Evolutionary conservation across 768 basidiomycete genomes (phyloP).

Genomic region (Lanmaoa rubissima): DNA sequence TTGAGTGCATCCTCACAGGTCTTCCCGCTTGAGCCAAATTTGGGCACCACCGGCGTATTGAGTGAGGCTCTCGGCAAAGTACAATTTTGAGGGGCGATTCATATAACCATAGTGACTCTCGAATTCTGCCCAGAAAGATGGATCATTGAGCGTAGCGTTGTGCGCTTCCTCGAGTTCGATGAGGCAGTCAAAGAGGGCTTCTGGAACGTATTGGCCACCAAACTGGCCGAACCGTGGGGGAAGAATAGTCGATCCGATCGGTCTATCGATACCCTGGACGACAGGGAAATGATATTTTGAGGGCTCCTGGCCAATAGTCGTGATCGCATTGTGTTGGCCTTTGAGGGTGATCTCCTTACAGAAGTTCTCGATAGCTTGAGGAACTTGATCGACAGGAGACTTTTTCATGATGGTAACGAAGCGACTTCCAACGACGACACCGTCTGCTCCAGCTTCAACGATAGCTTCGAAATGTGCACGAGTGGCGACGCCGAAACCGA

Average conservation of each 20-base stretch:
- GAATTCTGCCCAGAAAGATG: not conserved
- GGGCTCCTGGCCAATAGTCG: not conserved
- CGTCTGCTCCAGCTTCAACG: not conserved
- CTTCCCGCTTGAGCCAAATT: not conserved
- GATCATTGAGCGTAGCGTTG: not conserved
- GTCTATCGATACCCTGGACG: not conserved
- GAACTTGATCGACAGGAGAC: not conserved
- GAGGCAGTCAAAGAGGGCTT: not conserved
- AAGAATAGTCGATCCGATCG: not conserved
- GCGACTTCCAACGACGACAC: not conserved
- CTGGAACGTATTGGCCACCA: not conserved
- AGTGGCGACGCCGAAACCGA: not conserved
- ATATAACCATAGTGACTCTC: not conserved
- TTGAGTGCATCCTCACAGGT: not conserved
- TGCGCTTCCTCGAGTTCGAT: not conserved
- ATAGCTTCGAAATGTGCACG: not conserved
- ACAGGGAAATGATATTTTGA: not conserved
- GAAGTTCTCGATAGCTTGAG: not conserved
- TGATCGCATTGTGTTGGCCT: not conserved
- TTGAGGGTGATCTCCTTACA: not conserved
- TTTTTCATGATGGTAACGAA: not conserved
- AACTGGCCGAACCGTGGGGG: not conserved
- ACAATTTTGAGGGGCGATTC: not conserved
- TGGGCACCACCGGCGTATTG: not conserved
- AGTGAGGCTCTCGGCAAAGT: not conserved